Evolutionary conservation across 257 asterid genomes (phyloP).

Genomic region (Primulina tabacum): DNA sequence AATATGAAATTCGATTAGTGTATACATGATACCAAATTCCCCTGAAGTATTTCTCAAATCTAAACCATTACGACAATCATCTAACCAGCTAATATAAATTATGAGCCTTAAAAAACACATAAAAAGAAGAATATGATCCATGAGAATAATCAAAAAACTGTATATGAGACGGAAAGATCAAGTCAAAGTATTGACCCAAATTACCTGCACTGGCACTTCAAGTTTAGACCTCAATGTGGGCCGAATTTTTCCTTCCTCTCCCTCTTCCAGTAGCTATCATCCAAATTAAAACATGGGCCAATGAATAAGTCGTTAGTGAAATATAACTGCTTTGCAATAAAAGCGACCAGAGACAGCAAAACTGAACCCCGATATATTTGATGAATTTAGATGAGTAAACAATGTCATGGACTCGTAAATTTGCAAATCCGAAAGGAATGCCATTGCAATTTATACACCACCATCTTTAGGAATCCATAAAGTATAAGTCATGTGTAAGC

Average conservation of each 20-base stretch:
- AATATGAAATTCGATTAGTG: too few species aligned
- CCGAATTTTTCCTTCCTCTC: slow-evolving; percentile 81
- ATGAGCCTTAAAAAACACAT: slow-evolving; percentile 10
- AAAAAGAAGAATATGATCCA: slow-evolving; percentile 15
- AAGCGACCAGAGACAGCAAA: background rate
- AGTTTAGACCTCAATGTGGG: slow-evolving; percentile 76
- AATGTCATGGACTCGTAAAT: background rate
- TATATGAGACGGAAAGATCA: slow-evolving; percentile 18
- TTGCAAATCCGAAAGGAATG: background rate
- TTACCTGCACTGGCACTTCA: slow-evolving; percentile 97
- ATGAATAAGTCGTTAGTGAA: slow-evolving; percentile 16
- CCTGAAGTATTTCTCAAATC: background rate
- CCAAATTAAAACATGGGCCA: slow-evolving; percentile 20
- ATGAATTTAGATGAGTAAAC: background rate
- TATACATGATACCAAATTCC: background rate
- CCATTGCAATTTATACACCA: background rate
- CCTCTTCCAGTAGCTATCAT: slow-evolving; percentile 86
- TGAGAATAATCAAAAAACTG: slow-evolving; percentile 10
- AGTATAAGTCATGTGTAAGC: background rate
- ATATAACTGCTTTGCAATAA: background rate
- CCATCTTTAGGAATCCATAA: background rate
- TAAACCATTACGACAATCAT: slow-evolving; percentile 6
- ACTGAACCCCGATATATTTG: background rate
- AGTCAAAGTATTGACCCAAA: slow-evolving; percentile 19
- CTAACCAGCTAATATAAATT: background rate